These are phyloP conservation scores for Puccinia coronata DNA, from an alignment of 1,284 basidiomycete genomes.

Conservation along the genomic window DNA sequence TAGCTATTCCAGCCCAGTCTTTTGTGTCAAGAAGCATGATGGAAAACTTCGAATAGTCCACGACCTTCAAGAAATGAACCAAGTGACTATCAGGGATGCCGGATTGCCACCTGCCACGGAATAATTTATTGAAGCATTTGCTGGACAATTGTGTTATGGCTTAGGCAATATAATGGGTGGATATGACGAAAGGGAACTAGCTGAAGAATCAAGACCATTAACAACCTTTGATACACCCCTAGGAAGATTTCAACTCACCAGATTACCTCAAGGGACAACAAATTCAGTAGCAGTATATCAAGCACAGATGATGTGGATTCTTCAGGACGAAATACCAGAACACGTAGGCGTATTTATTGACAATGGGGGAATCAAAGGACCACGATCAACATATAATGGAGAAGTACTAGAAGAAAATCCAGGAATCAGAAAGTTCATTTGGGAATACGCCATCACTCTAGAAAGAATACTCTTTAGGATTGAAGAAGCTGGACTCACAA, in stretches of 20 bases:
- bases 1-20: neutral
- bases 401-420: neutral
- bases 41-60: neutral
- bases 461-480: conserved; percentile 19
- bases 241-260: neutral
- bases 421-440: neutral
- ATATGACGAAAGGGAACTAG: conserved; percentile 6
- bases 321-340: conserved; percentile 6
- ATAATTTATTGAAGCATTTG: conserved; percentile 4
- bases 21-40: neutral
- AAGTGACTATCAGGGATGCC: conserved; percentile 8
- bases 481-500: conserved; percentile 29
- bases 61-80: neutral
- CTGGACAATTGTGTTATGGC: neutral
- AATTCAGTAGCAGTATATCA: conserved; percentile 27
- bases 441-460: neutral
- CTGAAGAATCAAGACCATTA: neutral
- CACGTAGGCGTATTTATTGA: neutral
- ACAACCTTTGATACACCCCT: conserved; percentile 29
- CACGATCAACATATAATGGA: neutral
- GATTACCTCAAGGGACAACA: conserved; percentile 33
- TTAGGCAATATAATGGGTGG: conserved; percentile 17
- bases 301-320: conserved; percentile 30
- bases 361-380: conserved; percentile 13
- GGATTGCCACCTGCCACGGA: neutral